Evolutionary conservation across 768 basidiomycete genomes (phyloP), one percentile per base, ranked within the genome.

Genomic region (Dioszegia aurantiaca): DNA sequence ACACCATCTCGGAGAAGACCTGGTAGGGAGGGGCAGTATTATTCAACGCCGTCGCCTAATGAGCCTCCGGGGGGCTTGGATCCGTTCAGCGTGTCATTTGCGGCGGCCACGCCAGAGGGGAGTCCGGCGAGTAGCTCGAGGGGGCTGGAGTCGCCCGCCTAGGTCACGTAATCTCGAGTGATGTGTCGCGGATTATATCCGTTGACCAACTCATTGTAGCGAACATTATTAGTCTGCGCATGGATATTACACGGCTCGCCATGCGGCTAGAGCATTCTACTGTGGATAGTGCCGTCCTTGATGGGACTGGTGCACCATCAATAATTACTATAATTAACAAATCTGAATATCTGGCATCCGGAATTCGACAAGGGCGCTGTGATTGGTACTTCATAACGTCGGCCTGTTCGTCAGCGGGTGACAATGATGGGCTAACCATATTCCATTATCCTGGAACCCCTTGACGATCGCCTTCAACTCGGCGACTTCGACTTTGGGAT

Each of bases 371-470:
- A n/a, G n/a, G n/a, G n/a, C n/a, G n/a, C n/a, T n/a, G n/a, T n/a
- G 14, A 33, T 33, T 14, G 33, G 33, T 33, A 33, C 33, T 33
- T 47, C 26, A 27, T 6, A 47, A 30, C 10, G 24, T 47, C 10
- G 46, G 46, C 46, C 46, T 47, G 16, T 33, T 17, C 16, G 11
- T 47, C 46, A 30, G 27, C 16, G 14, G 4, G 28, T 45, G 11
- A 28, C n/a, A n/a, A 19, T 8, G 10, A 24, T 37, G 2, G 36
- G 44, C 67, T 42, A 40, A 68, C 74, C 74, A 76, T n/a, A 76
- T 42, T 42, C 60, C 58, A 44, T 70, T 70, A 12, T 64, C 65
- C 44, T 76, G 74, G 37, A 76, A 73, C 6, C 56, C 62, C 27
- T 62, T 57, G 26, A 65, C 67, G 10, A 72, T 72, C 37, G 45